Conservation (phyloP, 129 eudicot species). For the Helichrysum umbraculigerum region DNA sequence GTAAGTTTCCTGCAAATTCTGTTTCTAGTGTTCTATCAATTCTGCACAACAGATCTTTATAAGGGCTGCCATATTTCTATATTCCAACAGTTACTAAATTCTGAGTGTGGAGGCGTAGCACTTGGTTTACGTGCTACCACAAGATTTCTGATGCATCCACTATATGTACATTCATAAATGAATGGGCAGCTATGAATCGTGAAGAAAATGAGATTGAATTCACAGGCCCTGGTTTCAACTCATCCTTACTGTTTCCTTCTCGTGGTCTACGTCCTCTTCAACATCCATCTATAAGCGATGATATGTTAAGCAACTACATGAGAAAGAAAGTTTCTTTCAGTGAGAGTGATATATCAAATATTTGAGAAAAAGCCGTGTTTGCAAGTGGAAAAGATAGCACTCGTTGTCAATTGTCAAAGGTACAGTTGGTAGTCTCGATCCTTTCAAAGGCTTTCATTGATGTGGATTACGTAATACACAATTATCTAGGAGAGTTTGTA, state of each 20-base stretch:
- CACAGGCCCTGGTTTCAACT: background rate
- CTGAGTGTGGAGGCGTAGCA: slow-evolving; percentile 31
- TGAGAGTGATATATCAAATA: slow-evolving; percentile 5
- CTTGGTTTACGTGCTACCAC: slow-evolving; percentile 27
- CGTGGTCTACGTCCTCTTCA: background rate
- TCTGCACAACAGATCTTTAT: too few species aligned
- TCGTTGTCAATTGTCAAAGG: background rate
- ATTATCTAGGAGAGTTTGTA: background rate
- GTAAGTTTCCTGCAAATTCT: too few species aligned
- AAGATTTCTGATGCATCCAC: slow-evolving; percentile 30
- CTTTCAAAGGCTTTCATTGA: slow-evolving; percentile 18
- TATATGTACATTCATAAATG: background rate
- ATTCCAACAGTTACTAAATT: background rate
- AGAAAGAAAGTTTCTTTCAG: slow-evolving; percentile 7
- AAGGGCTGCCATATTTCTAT: too few species aligned
- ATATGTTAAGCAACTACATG: background rate
- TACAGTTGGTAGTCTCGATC: slow-evolving; percentile 21
- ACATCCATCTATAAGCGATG: background rate
- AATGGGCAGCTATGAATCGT: slow-evolving; percentile 18
- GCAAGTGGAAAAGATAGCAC: background rate
- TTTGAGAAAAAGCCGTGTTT: background rate
- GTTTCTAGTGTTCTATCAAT: too few species aligned
- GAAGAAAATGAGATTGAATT: background rate
- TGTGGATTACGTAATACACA: slow-evolving; percentile 12
- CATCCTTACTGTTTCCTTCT: slow-evolving; percentile 13